Conservation (phyloP, 148 eudicot genomes). For the Gaultheria prostrata region DNA sequence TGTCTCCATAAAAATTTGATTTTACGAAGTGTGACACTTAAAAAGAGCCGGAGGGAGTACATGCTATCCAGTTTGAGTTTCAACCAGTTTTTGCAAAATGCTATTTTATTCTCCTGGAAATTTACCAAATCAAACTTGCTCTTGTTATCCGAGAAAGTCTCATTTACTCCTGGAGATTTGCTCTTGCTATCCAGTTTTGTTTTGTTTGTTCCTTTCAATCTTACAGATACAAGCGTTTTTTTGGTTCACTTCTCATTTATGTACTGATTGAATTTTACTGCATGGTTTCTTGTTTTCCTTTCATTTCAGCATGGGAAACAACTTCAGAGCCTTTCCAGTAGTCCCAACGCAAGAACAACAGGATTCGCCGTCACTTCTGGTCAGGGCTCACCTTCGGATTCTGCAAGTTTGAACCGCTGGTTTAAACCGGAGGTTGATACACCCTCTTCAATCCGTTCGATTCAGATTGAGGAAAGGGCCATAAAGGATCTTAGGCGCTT, state of each 20-base stretch:
- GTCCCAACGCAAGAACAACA: slow-evolving; percentile 76
- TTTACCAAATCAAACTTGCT: background rate
- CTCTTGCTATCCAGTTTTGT: no score
- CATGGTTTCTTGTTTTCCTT: background rate
- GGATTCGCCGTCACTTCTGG: slow-evolving; percentile 68
- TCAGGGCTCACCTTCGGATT: slow-evolving; percentile 83
- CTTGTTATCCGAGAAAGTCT: background rate
- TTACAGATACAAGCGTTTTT: background rate
- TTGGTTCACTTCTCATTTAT: background rate
- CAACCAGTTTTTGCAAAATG: background rate
- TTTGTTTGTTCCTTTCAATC: background rate
- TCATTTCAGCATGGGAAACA: slow-evolving; percentile 51
- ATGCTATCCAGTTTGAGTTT: background rate
- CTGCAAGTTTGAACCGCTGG: slow-evolving; percentile 66
- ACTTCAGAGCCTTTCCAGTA: slow-evolving; percentile 49
- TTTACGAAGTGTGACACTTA: no score
- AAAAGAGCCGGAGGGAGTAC: background rate
- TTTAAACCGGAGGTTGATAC: slow-evolving; percentile 80
- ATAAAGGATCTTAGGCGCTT: slow-evolving; percentile 90
- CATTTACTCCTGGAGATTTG: background rate
- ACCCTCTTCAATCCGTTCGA: slow-evolving; percentile 82
- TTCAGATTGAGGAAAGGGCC: slow-evolving; percentile 94
- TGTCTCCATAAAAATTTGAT: no score
- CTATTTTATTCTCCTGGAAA: background rate
- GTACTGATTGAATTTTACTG: background rate